Evolutionary conservation across 23 red algal genomes (phyloP), one percentile per base, ranked within the genome.

Genomic region (Gracilaria domingensis): DNA sequence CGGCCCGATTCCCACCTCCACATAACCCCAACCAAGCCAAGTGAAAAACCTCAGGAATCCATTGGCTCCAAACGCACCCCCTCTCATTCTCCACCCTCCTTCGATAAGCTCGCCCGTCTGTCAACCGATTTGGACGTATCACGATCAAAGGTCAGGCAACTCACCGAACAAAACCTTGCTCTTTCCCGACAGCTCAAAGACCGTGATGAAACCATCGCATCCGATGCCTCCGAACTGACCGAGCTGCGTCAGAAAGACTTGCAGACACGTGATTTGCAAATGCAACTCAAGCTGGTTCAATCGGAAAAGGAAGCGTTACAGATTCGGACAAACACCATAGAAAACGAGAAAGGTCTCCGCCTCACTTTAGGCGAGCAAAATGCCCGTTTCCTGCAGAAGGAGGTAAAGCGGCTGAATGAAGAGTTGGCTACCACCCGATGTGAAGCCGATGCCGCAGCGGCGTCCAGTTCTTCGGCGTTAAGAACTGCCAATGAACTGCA

Each of bases 401-500:
- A 81, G 24, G 49, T 81, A 4, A 81, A 58, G 47, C 29, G 54
- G 8, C 16, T 81, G 33, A 57, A 55, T 34, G 76, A 55, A 16
- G 76, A 81, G 47, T 35, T 81, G 54, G 76, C 28, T 17, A 81
- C 49, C 1, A 35, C 54, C 1, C 76, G 76, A 17, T 59, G 54
- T 58, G 76, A 55, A 16, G 54, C 47, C 47, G 54, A 81, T 45
- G 54, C 47, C 17, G 54, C 76, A 3, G 76, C 54, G 7, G 76
- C 76, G 1, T 73, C 54, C 8, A 56, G 44, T 21, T 59, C 76
- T 23, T 36, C 47, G 13, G 76, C 76, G 76, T 45, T 59, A 20
- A 36, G 76, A 32, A 59, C 76, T 18, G 49, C 76, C 6, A 58
- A 58, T 54, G 54, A 81, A 12, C 20, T 81, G 47, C 76, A 81